Conservation (phyloP, 2,329 filamentous ascomycete species). For the Spiromastix sp. region DNA sequence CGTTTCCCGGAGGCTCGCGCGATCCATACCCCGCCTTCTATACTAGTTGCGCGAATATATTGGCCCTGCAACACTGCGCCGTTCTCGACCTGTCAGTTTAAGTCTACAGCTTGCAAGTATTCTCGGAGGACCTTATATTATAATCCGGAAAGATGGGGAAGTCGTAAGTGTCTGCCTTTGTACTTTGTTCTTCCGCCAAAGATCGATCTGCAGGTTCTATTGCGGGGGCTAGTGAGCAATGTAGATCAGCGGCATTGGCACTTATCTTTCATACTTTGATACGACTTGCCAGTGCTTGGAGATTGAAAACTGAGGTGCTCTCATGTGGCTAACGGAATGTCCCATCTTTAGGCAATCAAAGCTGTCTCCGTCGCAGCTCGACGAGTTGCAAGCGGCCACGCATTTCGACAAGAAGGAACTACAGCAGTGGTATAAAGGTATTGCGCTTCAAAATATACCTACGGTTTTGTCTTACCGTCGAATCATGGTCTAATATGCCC, state of each 20-base stretch:
- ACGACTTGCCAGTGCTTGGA: too few species aligned
- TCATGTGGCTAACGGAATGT: constrained; percentile 9
- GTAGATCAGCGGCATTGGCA: not conserved
- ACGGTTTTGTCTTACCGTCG: too few species aligned
- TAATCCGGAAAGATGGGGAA: constrained; percentile 2
- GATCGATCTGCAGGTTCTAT: not conserved
- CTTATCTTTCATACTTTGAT: too few species aligned
- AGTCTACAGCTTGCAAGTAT: not conserved
- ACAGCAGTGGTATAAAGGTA: constrained; percentile 99
- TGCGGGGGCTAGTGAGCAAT: not conserved
- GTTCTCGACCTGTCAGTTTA: not conserved
- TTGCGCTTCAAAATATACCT: too few species aligned
- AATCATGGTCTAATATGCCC: not conserved
- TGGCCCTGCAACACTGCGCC: not conserved
- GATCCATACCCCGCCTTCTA: not conserved
- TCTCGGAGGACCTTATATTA: not conserved
- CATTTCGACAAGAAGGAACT: constrained; percentile 99
- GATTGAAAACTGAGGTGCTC: too few species aligned
- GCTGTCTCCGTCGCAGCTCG: constrained; percentile 90
- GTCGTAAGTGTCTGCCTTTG: not conserved
- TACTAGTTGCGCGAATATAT: too few species aligned
- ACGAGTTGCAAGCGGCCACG: constrained; percentile 89
- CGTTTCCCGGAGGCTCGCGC: not conserved
- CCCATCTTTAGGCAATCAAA: constrained; percentile 72
- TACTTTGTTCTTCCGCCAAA: not conserved